Base-by-base conservation (phyloP, 257 asterid genomes). In the Solanum habrochaites region DNA sequence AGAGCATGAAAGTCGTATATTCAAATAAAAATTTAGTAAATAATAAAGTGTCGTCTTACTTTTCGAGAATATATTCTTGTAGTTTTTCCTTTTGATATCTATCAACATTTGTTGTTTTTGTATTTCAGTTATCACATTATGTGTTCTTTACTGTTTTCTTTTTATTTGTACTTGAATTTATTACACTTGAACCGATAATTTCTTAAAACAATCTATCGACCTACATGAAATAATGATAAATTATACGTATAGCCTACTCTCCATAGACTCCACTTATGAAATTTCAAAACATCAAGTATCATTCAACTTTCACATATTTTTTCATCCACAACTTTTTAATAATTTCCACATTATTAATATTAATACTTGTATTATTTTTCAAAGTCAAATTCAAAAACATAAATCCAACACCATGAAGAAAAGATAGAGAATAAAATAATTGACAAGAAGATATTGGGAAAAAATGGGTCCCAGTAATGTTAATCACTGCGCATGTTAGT, bases 401-500 rank as follows among this genome's bases (percentile, higher is more conserved):
- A 6, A 71, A 18, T 72, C 80, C 40, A 72, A 35, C 27, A 9
- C 80, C 47, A 72, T 72, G 1, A 20, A 35, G 12, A 35, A 18
- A 72, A 25, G 47, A 23, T n/a, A 20, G 27, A 45, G 83, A 77
- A 77, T 42, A 77, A 77, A n/a, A 13, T n/a, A 25, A 77, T 77
- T 42, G 83, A 45, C 62, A 77, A 58, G 14, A 77, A 75, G 83
- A 25, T 42, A 42, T 3, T n/a, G 32, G 64, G n/a, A 31, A 27
- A 45, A 6, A 6, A 14, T 77, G 83, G 83, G 62, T 3, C 83
- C 83, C 40, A 23, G n/a, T 37, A 43, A 43, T 43, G 39, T 43
- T 77, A 77, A 69, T 89, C 90, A 52, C 91, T 31, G 95, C 95
- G 94, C 92, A 92, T 62, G 93, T 92, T 94, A 94, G 95, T 92